These are phyloP conservation scores for Rhynchospora pubera DNA, from an alignment of 176 grass and related monocot species.

Conservation along the genomic window DNA sequence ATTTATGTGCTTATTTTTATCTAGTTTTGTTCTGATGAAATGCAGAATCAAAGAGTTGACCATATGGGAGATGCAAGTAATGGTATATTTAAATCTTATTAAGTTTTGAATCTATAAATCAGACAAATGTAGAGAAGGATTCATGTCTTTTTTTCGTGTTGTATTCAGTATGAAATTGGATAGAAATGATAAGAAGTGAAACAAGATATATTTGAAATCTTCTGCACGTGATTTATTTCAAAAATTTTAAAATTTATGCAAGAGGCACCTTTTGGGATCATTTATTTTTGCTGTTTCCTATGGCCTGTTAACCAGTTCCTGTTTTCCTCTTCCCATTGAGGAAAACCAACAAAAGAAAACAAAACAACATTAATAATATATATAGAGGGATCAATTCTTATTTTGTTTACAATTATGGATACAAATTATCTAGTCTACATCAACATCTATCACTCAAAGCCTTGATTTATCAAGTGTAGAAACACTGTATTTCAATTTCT, in stretches of 20 bases:
- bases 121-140: neutral
- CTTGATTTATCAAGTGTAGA: neutral
- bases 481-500: slow-evolving; percentile 16
- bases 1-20: neutral
- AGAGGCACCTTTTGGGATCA: neutral
- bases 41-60: slow-evolving; percentile 21
- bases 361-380: neutral
- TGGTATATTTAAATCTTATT: slow-evolving; percentile 12
- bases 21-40: slow-evolving; percentile 2
- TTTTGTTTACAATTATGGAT: neutral
- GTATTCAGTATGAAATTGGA: neutral
- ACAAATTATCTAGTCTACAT: neutral
- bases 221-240: neutral
- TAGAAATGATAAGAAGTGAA: neutral
- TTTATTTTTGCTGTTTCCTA: neutral
- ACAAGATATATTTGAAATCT: neutral
- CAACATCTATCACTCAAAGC: neutral
- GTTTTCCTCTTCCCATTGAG: neutral
- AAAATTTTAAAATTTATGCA: neutral
- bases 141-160: neutral
- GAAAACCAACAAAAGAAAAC: neutral
- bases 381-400: neutral
- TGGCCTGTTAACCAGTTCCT: neutral
- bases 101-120: neutral
- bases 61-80: neutral